Evolutionary conservation across 805 yeast genomes (phyloP).

Genomic region (Pichia cephalocereana): DNA sequence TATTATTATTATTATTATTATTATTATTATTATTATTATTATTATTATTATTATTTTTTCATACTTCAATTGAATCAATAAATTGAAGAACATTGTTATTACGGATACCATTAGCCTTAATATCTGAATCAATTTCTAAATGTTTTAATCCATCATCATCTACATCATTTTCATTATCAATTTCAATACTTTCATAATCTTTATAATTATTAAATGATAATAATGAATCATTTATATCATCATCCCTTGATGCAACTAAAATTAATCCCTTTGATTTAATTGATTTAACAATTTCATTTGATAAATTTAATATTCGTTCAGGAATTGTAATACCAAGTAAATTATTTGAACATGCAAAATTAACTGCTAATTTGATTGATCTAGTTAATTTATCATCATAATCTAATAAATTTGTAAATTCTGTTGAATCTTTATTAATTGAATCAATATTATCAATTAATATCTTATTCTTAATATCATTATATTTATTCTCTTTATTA

Average conservation of each 20-base stretch:
- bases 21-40: no score
- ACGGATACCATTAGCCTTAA: slow-evolving; percentile 53
- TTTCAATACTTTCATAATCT: not conserved
- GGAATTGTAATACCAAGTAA: slow-evolving; percentile 79
- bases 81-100: slow-evolving; percentile 57
- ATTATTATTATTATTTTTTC: no score
- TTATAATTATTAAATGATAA: not conserved
- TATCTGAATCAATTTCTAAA: slow-evolving; percentile 19
- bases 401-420: slow-evolving; percentile 24
- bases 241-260: slow-evolving; percentile 44
- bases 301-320: slow-evolving; percentile 55
- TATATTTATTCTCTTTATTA: not conserved
- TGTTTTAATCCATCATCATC: slow-evolving; percentile 11
- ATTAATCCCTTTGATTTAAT: slow-evolving; percentile 76
- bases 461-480: slow-evolving; percentile 11
- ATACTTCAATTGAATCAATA: slow-evolving; percentile 42
- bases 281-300: slow-evolving; percentile 66
- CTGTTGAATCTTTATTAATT: slow-evolving; percentile 27
- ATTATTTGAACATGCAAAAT: slow-evolving; percentile 74
- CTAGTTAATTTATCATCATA: slow-evolving; percentile 41
- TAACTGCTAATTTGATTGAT: slow-evolving; percentile 73
- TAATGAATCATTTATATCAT: slow-evolving; percentile 3
- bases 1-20: no score
- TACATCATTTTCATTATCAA: slow-evolving; percentile 7
- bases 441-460: slow-evolving; percentile 29